Evolutionary conservation across 2,329 filamentous ascomycete species (phyloP).

Genomic region (Xylariaceae sp.): DNA sequence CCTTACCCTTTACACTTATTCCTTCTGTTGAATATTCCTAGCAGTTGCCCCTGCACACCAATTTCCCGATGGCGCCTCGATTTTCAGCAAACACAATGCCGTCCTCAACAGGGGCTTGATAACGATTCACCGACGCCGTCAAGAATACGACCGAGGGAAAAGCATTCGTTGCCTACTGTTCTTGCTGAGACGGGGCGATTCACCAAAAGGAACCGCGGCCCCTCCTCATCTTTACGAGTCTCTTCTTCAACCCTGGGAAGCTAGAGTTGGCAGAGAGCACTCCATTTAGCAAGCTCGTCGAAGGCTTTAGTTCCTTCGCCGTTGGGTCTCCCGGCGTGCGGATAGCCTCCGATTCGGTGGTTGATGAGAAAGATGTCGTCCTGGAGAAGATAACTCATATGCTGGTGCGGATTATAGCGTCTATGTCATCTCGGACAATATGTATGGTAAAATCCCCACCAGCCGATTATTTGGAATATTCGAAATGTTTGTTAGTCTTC

Average conservation of each 20-base stretch:
- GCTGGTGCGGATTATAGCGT: constrained; percentile 46
- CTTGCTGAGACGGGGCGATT: constrained; percentile 44
- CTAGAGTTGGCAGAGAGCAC: constrained; percentile 39
- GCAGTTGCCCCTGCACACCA: constrained; percentile 2
- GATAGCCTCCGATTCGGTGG: constrained; percentile 38
- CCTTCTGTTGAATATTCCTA: not conserved
- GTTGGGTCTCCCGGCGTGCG: constrained; percentile 32
- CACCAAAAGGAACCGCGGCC: constrained; percentile 39
- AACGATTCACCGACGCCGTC: constrained; percentile 38
- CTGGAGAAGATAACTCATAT: constrained; percentile 46
- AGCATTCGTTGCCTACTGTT: constrained; percentile 38
- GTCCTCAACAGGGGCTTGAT: constrained; percentile 49
- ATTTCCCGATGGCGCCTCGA: not conserved
- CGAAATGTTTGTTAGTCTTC: constrained; percentile 28
- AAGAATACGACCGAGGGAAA: constrained; percentile 38
- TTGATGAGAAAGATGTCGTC: constrained; percentile 40
- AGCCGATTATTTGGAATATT: constrained; percentile 20
- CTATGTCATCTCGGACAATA: constrained; percentile 43
- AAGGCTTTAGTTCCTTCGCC: constrained; percentile 32
- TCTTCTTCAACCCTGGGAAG: constrained; percentile 41
- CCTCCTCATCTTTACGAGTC: constrained; percentile 43
- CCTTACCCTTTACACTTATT: not conserved
- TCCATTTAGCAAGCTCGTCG: constrained; percentile 40
- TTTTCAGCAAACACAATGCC: constrained; percentile 42
- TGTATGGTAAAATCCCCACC: constrained; percentile 38